Evolutionary conservation across 2,329 filamentous ascomycete species (phyloP).

Genomic region (Pseudocercospora macadamiae): DNA sequence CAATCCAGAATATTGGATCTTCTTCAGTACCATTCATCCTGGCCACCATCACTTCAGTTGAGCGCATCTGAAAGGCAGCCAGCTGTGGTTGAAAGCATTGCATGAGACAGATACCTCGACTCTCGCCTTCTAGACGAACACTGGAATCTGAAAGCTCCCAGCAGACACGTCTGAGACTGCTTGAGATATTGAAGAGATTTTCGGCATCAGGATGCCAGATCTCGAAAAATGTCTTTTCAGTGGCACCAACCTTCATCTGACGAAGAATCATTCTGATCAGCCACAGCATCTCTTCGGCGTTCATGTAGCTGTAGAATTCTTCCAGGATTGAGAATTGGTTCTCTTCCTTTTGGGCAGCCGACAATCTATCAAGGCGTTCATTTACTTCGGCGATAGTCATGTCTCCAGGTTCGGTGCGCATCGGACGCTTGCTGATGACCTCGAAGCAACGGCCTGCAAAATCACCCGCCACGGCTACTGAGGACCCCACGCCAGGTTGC

Average conservation of each 20-base stretch:
- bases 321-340: constrained; percentile 80
- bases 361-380: constrained; percentile 75
- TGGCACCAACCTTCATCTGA: constrained; percentile 74
- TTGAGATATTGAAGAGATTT: constrained; percentile 79
- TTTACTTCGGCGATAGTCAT: constrained; percentile 93
- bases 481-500: constrained; percentile 69
- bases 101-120: constrained; percentile 79
- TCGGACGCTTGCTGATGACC: constrained; percentile 79
- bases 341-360: constrained; percentile 75
- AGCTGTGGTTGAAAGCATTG: constrained; percentile 96
- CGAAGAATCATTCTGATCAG: constrained; percentile 89
- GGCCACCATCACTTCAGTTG: constrained; percentile 77
- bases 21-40: constrained; percentile 68
- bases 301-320: constrained; percentile 87
- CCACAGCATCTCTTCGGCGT: constrained; percentile 91
- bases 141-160: constrained; percentile 84
- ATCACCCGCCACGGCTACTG: constrained; percentile 75
- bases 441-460: constrained; percentile 90
- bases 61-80: constrained; percentile 85
- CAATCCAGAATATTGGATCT: constrained; percentile 86
- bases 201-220: constrained; percentile 59
- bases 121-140: constrained; percentile 72
- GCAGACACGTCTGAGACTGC: constrained; percentile 85
- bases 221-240: constrained; percentile 85
- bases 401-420: constrained; percentile 71